Evolutionary conservation across 2,329 filamentous ascomycete genomes (phyloP).

Genomic region (Alternaria arbusti): DNA sequence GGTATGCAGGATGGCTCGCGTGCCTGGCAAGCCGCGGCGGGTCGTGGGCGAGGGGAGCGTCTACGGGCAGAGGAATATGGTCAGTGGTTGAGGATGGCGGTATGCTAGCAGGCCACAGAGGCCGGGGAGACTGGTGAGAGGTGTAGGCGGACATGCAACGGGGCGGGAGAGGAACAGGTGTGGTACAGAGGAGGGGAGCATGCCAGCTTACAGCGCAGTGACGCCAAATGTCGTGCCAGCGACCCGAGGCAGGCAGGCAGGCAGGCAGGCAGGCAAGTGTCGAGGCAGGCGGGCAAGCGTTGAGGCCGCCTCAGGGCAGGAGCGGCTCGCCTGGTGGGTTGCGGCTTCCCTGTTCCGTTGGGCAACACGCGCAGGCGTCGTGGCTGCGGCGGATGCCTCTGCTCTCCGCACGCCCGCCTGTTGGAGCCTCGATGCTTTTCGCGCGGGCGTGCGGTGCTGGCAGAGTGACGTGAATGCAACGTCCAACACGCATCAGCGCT

Average conservation of each 20-base stretch:
- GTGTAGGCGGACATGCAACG: constrained; percentile 25
- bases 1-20: constrained; percentile 16
- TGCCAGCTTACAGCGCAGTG: constrained; percentile 9
- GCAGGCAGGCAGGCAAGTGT: not conserved
- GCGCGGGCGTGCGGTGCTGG: not conserved
- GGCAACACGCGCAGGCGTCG: constrained; percentile 1
- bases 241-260: not conserved
- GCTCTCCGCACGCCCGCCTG: constrained; percentile 2
- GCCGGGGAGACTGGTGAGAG: constrained; percentile 21
- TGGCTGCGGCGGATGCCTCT: not conserved
- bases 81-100: constrained; percentile 35
- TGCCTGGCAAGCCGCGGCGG: constrained; percentile 19
- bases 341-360: constrained; percentile 19
- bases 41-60: constrained; percentile 9
- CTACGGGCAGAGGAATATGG: constrained; percentile 29
- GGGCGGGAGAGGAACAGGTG: constrained; percentile 18
- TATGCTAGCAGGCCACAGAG: constrained; percentile 19
- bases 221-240: not conserved
- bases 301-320: constrained; percentile 8
- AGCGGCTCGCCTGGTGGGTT: constrained; percentile 10
- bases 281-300: not conserved
- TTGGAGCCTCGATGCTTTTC: constrained; percentile 5
- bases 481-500: constrained; percentile 2
- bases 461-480: constrained; percentile 14
- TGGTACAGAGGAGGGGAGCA: constrained; percentile 21